Percentiles rank a stretch among this genome's conserved stretches.
Evolutionary conservation across 352 stramenopile species (phyloP).

Genomic region (Ophiocytium majus): DNA sequence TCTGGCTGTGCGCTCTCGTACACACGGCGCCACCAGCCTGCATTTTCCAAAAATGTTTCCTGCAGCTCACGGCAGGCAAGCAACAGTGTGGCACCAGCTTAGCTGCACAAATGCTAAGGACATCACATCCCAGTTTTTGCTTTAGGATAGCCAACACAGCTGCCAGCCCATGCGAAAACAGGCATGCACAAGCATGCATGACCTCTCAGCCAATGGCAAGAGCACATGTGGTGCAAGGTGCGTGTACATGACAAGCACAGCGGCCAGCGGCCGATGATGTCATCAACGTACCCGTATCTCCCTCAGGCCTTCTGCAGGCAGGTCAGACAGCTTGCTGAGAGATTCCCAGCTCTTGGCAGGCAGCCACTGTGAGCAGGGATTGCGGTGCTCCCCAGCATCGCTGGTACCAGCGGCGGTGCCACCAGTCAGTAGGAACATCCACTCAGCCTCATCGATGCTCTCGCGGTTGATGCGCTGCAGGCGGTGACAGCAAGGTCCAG

Average conservation of each 20-base stretch:
- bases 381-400: conserved; percentile 67
- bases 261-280: too few relatives aligned
- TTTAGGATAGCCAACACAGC: too few relatives aligned
- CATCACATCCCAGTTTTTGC: too few relatives aligned
- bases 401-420: conserved; percentile 61
- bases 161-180: too few relatives aligned
- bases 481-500: too few relatives aligned
- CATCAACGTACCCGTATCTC: conserved; percentile 7
- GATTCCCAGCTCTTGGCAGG: conserved; percentile 85
- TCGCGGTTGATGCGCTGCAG: conserved; percentile 17
- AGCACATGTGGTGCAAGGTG: too few relatives aligned
- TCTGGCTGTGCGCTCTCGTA: conserved; percentile 9
- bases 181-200: too few relatives aligned
- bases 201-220: too few relatives aligned
- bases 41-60: conserved; percentile 72
- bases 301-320: conserved; percentile 60
- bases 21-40: conserved; percentile 68
- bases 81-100: too few relatives aligned
- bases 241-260: too few relatives aligned
- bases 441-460: conserved; percentile 69
- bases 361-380: conserved; percentile 82
- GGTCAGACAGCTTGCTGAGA: conserved; percentile 75
- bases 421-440: conserved; percentile 88
- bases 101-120: too few relatives aligned
- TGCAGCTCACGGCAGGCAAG: too few relatives aligned